phyloP scores from a whole-genome alignment of 2,329 filamentous ascomycete genomes.

The Hypoxylon rubiginosum region DNA sequence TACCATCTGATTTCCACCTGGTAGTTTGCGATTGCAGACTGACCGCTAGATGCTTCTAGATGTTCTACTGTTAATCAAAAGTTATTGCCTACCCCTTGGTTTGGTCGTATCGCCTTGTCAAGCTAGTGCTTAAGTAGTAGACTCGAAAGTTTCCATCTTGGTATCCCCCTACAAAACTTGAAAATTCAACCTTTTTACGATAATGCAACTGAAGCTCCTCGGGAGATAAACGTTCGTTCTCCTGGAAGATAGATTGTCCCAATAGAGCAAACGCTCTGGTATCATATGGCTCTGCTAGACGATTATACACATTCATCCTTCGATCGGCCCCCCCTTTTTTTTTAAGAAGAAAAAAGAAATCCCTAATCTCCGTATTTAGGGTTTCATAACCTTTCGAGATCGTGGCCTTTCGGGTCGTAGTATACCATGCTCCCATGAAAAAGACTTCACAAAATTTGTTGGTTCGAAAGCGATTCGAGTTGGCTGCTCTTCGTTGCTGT shows the following conservation, averaged over 20 bases:
- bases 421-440: not conserved
- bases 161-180: not conserved
- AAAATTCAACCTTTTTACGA: not conserved
- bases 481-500: not conserved
- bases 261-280: conserved; percentile 32
- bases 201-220: not conserved
- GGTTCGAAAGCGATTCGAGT: conserved; percentile 2
- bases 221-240: conserved; percentile 1
- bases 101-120: not conserved
- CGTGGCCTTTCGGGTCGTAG: not conserved
- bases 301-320: conserved; percentile 25
- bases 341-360: not conserved
- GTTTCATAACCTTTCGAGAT: not conserved
- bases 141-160: not conserved
- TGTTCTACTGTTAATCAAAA: conserved; percentile 17
- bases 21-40: conserved; percentile 15
- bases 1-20: conserved; percentile 38
- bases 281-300: conserved; percentile 32
- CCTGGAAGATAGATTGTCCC: conserved; percentile 23
- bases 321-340: conserved; percentile 9
- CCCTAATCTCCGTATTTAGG: not conserved
- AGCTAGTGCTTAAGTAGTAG: not conserved
- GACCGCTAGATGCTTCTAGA: conserved; percentile 4
- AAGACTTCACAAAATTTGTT: not conserved
- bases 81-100: not conserved